A percentile compares a stretch with the other conserved stretches of the same genome.
phyloP scores from a whole-genome alignment of 2,329 filamentous ascomycete genomes.

The Microdochium bolleyi region DNA sequence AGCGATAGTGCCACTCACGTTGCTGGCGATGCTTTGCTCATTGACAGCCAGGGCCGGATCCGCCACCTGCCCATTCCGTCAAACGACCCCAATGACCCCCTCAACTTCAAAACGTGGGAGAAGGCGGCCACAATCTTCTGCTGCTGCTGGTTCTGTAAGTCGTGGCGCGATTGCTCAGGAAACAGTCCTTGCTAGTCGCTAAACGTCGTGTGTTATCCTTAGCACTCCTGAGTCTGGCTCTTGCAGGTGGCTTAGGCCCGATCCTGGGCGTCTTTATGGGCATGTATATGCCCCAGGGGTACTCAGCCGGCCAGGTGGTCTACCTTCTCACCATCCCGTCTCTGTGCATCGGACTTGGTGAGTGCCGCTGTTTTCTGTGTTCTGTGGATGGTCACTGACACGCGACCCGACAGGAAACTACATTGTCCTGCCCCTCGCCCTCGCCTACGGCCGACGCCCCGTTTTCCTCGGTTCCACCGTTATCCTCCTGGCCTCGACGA shows the following conservation, averaged over 20 bases:
- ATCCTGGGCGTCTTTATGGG: constrained; percentile 23
- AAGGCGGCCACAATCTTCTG: constrained; percentile 11
- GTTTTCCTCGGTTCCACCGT: constrained; percentile 18
- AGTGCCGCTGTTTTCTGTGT: background rate
- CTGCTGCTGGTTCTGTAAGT: constrained; percentile 20
- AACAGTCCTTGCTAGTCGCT: constrained; percentile 1
- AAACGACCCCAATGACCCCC: constrained; percentile 15
- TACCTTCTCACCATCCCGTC: constrained; percentile 27
- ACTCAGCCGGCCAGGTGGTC: constrained; percentile 15
- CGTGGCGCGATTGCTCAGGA: background rate
- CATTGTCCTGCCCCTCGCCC: background rate
- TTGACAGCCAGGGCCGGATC: constrained; percentile 7
- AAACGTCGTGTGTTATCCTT: background rate
- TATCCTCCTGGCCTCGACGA: constrained; percentile 14
- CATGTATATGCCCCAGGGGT: constrained; percentile 18
- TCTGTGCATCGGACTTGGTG: constrained; percentile 28
- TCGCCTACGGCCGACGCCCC: constrained; percentile 2
- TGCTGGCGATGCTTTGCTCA: background rate
- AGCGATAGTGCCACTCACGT: background rate
- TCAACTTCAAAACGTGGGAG: constrained; percentile 14
- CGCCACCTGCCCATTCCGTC: constrained; percentile 10
- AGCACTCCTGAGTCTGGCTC: constrained; percentile 27
- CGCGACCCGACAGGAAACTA: background rate
- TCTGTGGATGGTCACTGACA: too few relatives aligned
- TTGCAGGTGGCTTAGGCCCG: constrained; percentile 39